These are phyloP conservation scores for Hypoxylon sp. DNA, from an alignment of 2,329 filamentous ascomycete genomes.

Conservation along the genomic window DNA sequence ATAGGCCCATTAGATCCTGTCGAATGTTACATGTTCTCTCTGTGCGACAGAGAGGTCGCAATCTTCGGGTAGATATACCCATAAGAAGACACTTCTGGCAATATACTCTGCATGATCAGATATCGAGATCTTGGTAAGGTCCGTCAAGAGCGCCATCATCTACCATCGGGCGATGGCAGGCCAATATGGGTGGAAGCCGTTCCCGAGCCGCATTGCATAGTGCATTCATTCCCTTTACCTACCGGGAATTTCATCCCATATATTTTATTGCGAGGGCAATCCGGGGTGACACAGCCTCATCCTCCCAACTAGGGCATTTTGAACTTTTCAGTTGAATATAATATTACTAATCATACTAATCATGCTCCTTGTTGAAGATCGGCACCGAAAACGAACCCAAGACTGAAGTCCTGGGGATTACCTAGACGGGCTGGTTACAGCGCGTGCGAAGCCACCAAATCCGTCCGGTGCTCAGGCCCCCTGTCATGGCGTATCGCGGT, in stretches of 20 bases:
- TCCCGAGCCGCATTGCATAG: constrained; percentile 35
- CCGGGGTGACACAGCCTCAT: constrained; percentile 17
- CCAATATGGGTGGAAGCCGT: constrained; percentile 28
- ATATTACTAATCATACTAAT: constrained; percentile 6
- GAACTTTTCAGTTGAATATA: not conserved
- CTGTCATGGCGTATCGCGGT: not conserved
- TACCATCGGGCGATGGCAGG: constrained; percentile 36
- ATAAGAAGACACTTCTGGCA: constrained; percentile 24
- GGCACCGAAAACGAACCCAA: not conserved
- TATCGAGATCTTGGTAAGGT: constrained; percentile 14
- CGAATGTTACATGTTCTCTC: constrained; percentile 38
- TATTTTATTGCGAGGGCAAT: constrained; percentile 13
- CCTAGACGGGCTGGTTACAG: not conserved
- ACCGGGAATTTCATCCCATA: constrained; percentile 12
- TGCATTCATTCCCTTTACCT: constrained; percentile 20
- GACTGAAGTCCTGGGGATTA: not conserved
- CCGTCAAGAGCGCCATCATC: constrained; percentile 7
- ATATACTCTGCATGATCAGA: constrained; percentile 21
- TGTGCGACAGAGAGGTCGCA: constrained; percentile 41
- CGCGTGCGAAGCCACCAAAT: constrained; percentile 2
- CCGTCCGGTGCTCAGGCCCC: constrained; percentile 11
- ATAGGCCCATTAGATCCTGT: constrained; percentile 44
- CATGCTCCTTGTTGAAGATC: constrained; percentile 1
- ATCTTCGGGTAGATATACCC: constrained; percentile 26
- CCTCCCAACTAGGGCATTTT: not conserved